Evolutionary conservation across 768 basidiomycete genomes (phyloP), one percentile per base, ranked within the genome.

Genomic region (Termitomyces titanicus): DNA sequence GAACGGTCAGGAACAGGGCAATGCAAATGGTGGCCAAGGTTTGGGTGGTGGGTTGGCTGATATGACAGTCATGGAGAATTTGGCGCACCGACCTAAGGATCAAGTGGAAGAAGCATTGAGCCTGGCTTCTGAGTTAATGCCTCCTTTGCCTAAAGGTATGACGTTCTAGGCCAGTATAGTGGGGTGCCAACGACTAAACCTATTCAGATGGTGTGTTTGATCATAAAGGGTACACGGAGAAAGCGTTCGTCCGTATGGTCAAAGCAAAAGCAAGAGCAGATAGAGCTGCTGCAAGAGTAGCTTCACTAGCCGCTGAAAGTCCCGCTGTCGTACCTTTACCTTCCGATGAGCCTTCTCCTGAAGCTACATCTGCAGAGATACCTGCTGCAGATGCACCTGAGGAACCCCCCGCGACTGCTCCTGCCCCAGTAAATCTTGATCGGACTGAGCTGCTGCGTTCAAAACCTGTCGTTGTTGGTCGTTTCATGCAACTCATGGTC

Each of bases 51-150:
- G 93, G 27, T 72, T 95, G 4, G 94, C 92, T 17, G 95, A 98
- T 67, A 94, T 98, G 92, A 89, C 93, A 7, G 93, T 99, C 25
- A 92, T 98, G 86, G 92, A 98, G 72, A 98, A 96, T 68, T 75
- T 99, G 43, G 94, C 94, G 0, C 94, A 98, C 69, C 81, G 94
- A 27, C 91, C 97, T 4, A 98, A 98, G 72, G 97, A 99, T 56
- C 95, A 98, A 68, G 84, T 98, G 5, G 95, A 98, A 71, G 97
- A 99, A 71, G 86, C 92, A 0, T 75, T 99, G 35, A 88, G 88
- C 58, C 79, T 98, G 37, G 77, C 96, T 33, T 89, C 90, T 22
- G 97, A 99, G 68, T 74, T 99, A 13, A 82, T 99, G 70, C 97
- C 97, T 1, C 93, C 97, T 9, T 71, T 95, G 37, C 92, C 94